A percentile compares a stretch with the other conserved stretches of the same genome.
Conservation (phyloP, 2,329 filamentous ascomycete genomes). For the Apiospora saccharicola region DNA sequence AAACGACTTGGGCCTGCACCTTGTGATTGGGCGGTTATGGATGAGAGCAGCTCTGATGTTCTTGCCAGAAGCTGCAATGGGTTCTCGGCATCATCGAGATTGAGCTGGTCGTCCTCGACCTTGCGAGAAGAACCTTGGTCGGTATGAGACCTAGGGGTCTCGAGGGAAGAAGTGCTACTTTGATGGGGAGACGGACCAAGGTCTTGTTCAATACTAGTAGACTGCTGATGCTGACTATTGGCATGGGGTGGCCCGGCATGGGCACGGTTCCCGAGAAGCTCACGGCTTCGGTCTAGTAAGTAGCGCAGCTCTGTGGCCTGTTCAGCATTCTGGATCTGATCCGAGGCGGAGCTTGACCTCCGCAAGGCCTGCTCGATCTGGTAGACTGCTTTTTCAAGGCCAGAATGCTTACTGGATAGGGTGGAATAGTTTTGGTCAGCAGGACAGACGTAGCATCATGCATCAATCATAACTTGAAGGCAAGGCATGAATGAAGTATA, state of each 20-base stretch:
- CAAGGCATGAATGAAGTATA: neutral
- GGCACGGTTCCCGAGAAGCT: slow-evolving; percentile 41
- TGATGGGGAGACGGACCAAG: slow-evolving; percentile 38
- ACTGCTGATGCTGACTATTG: neutral
- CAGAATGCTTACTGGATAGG: slow-evolving; percentile 70
- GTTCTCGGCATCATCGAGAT: slow-evolving; percentile 75
- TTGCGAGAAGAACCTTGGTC: slow-evolving; percentile 42
- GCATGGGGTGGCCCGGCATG: neutral
- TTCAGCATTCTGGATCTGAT: slow-evolving; percentile 49
- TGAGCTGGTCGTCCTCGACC: slow-evolving; percentile 54
- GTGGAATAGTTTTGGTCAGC: slow-evolving; percentile 24
- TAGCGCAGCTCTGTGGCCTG: slow-evolving; percentile 55
- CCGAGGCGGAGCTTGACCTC: slow-evolving; percentile 56
- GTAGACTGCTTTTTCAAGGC: slow-evolving; percentile 76
- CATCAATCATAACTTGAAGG: neutral
- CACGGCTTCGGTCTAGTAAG: slow-evolving; percentile 57
- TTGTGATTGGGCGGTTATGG: slow-evolving; percentile 40
- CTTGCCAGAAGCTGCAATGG: slow-evolving; percentile 76
- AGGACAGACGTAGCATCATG: neutral
- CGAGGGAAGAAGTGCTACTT: slow-evolving; percentile 38
- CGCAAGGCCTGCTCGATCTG: slow-evolving; percentile 76
- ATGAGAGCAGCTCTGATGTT: slow-evolving; percentile 68
- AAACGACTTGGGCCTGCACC: slow-evolving; percentile 28
- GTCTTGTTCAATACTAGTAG: neutral
- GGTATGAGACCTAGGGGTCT: slow-evolving; percentile 40